Percentiles rank a stretch among this genome's conserved stretches.
These are phyloP conservation scores for Periconia sp. DNA, from an alignment of 2,329 filamentous ascomycete species.

Conservation along the genomic window DNA sequence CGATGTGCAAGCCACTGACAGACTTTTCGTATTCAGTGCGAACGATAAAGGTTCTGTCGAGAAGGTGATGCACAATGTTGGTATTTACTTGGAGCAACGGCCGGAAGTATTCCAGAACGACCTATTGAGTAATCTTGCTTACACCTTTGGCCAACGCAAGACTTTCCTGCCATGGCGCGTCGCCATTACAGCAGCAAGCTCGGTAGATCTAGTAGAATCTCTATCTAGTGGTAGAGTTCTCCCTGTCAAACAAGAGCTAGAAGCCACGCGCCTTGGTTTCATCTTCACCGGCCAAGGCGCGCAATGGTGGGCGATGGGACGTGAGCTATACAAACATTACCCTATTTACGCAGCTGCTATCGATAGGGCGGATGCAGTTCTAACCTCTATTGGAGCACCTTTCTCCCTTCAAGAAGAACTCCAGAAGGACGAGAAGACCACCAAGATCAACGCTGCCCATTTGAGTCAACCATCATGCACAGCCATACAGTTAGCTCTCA, in stretches of 20 bases:
- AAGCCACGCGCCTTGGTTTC: constrained; percentile 24
- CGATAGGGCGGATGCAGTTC: constrained; percentile 13
- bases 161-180: constrained; percentile 29
- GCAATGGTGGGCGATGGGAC: constrained; percentile 41
- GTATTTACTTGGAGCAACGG: constrained; percentile 31
- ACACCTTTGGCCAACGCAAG: constrained; percentile 29
- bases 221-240: constrained; percentile 22
- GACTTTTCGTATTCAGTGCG: constrained; percentile 26
- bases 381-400: constrained; percentile 13
- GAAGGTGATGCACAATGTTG: constrained; percentile 26
- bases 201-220: constrained; percentile 20
- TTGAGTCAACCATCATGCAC: constrained; percentile 36
- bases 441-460: constrained; percentile 23
- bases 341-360: constrained; percentile 16
- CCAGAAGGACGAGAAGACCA: constrained; percentile 23
- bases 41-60: constrained; percentile 24
- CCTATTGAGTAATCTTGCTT: constrained; percentile 31
- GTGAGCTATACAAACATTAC: constrained; percentile 15
- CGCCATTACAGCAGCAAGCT: constrained; percentile 20
- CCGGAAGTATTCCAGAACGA: constrained; percentile 33
- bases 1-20: constrained; percentile 19
- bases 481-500: constrained; percentile 35
- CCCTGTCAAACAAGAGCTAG: constrained; percentile 26
- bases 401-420: constrained; percentile 23
- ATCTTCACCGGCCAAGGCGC: constrained; percentile 43